Evolutionary conservation across 768 basidiomycete species (phyloP), one percentile per base, ranked within the genome.

Genomic region (Tephrocybe sp.): DNA sequence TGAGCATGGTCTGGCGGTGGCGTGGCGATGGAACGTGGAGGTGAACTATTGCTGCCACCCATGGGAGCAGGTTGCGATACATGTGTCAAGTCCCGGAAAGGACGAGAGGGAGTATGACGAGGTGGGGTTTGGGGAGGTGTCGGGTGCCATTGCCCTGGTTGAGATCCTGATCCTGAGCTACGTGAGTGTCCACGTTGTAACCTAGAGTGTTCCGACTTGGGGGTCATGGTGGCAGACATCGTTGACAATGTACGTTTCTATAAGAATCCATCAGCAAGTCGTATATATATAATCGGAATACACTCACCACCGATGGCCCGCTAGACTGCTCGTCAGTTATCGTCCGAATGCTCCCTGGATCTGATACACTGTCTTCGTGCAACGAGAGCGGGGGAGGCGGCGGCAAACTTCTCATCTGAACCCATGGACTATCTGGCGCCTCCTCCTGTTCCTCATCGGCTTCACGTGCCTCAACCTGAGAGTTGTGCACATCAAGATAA

Each of bases 401-500:
- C 5, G 51, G 50, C 31, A 52, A 19, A 33, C 50, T 54, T 31
- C 47, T 26, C 33, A 22, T 50, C 39, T 26, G 39, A 11, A 22
- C 5, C 17, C 26, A 22, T 9, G 20, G 19, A 20, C 39, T 40
- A 2, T 56, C 44, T 17, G 12, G 46, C 51, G 56, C 43, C 12
- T 58, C 61, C 10, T 57, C 62, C 14, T 65, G 62, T n/a, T 42
- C 60, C 13, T 60, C 66, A 34, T 48, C 49, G 11, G 22, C 51
- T 16, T n/a, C 30, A 16, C 13, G 33, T 3, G 26, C 6, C 11
- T 32, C 43, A 1, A 11, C 41, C 8, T 16, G 35, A 58, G 68
- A 71, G 16, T 71, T 71, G 19, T 66, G 66, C 4, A 69, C 61
- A 44, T 65, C 68, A 51, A 76, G 60, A 59, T 72, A 78, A 62